Evolutionary conservation across 306 rosid species (phyloP).

Genomic region (Acacia acuminata): DNA sequence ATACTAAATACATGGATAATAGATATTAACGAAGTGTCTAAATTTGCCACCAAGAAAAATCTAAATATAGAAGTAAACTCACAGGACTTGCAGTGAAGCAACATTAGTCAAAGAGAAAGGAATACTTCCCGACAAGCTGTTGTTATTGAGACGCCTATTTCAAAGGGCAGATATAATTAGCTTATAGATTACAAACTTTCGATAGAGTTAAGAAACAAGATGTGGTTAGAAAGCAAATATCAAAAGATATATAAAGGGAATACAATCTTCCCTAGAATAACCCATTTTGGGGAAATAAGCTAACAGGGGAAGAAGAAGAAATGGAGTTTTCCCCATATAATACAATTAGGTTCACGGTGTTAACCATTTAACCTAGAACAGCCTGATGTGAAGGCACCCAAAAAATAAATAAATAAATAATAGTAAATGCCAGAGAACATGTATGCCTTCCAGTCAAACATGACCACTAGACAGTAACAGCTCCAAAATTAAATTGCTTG

Average conservation of each 20-base stretch:
- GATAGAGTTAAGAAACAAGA: conserved; percentile 18
- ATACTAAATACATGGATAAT: conserved; percentile 13
- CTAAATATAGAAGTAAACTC: conserved; percentile 44
- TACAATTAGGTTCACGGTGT: neutral
- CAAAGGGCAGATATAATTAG: conserved; percentile 40
- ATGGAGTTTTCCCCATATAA: neutral
- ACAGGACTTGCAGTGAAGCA: conserved; percentile 83
- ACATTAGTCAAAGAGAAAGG: conserved; percentile 59
- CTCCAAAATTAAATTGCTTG: neutral
- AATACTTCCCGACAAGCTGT: conserved; percentile 70
- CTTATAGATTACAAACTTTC: conserved; percentile 23
- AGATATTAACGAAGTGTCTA: conserved; percentile 7
- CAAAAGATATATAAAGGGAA: neutral
- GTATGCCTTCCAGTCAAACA: neutral
- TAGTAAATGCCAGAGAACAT: neutral
- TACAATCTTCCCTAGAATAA: neutral
- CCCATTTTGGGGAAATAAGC: neutral
- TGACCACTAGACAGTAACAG: neutral
- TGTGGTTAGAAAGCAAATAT: conserved; percentile 22
- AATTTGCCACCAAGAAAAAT: conserved; percentile 14
- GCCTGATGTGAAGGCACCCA: neutral
- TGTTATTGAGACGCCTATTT: conserved; percentile 96
- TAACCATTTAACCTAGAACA: conserved; percentile 1
- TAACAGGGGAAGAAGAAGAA: conserved; percentile 2
- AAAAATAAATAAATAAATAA: too few species aligned